Base-by-base conservation (phyloP, 164 flowering plant genomes). In the Tinospora cordifolia region DNA sequence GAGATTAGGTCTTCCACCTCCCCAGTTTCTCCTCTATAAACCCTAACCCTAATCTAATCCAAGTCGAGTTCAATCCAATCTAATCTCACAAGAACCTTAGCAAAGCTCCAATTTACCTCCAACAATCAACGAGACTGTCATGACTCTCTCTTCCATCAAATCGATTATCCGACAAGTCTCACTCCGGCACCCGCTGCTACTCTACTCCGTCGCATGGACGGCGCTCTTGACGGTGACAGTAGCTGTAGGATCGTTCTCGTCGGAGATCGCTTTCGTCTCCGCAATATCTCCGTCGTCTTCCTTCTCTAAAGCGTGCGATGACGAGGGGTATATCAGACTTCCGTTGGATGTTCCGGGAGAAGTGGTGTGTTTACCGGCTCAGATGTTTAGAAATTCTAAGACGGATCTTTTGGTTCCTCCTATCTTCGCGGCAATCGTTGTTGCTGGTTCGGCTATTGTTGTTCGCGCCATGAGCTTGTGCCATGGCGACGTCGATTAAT, bases 181-280 rank as follows among this genome's bases (percentile, higher is more conserved):
- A 5, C 34, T 8, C 14, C 74, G 79, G 30, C 74, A 83, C 80
- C 83, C 84, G 3, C 19, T 84, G 63, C 74, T 87, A 9, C 40
- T 83, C 74, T 82, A 85, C 77, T 85, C 87, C 25, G 80, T 79
- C 19, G 60, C 83, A 2, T 89, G 94, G 94, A 86, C 89, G 10
- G 47, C 76, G 0, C 65, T 86, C 58, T 74, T 89, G 10, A 83
- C 84, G 3, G 24, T 74, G 27, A 79, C 84, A 13, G 90, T 89
- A 25, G 90, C 83, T 6, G 72, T 85, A 21, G 88, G 85, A 0
- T 86, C 94, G 0, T 87, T 87, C 73, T 69, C 87, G 9, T 88
- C 90, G 27, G 90, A 89, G 76, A 27, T 81, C 7, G 87, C 88
- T 0, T 89, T 87, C 63, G 82, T 83, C 0, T 75, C 80, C 0